A percentile compares a stretch with the other conserved stretches of the same genome.
phyloP scores from a whole-genome alignment of 1,139 yeast species.

The Meyerozyma carpophila region DNA sequence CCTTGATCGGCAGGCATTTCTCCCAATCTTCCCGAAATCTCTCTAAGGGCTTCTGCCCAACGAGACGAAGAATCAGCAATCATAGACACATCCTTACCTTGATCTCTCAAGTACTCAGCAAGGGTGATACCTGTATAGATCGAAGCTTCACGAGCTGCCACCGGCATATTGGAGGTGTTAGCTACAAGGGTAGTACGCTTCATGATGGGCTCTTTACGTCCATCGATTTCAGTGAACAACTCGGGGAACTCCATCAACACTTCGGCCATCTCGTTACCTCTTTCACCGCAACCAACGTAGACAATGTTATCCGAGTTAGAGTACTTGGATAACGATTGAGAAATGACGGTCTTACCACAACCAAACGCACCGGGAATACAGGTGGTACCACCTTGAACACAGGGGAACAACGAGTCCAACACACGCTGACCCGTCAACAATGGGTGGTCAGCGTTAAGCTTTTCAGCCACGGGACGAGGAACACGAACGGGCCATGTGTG shows the following conservation, averaged over 20 bases:
- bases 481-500: constrained; percentile 99
- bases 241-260: constrained; percentile 99
- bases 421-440: constrained; percentile 98
- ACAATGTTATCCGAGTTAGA: constrained; percentile 96
- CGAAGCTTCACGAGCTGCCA: constrained; percentile 99
- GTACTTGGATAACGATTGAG: constrained; percentile 94
- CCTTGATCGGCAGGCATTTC: constrained; percentile 99
- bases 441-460: constrained; percentile 88
- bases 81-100: constrained; percentile 98
- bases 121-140: constrained; percentile 97
- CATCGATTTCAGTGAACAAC: constrained; percentile 81
- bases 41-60: constrained; percentile 99
- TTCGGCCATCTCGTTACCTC: constrained; percentile 99
- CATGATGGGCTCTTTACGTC: constrained; percentile 98
- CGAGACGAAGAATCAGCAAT: constrained; percentile 99
- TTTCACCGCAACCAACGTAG: constrained; percentile 90
- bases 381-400: constrained; percentile 99
- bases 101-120: constrained; percentile 99
- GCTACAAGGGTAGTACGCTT: constrained; percentile 98
- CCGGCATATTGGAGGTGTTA: constrained; percentile 99
- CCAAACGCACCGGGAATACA: constrained; percentile 99
- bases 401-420: constrained; percentile 93
- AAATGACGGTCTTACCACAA: constrained; percentile 98
- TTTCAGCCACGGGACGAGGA: constrained; percentile 96
- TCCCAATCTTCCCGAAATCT: constrained; percentile 98